Percentiles rank a stretch among this genome's conserved stretches.
These are phyloP conservation scores for Amaranthus palmeri DNA, from an alignment of 148 eudicot genomes.

Conservation along the genomic window DNA sequence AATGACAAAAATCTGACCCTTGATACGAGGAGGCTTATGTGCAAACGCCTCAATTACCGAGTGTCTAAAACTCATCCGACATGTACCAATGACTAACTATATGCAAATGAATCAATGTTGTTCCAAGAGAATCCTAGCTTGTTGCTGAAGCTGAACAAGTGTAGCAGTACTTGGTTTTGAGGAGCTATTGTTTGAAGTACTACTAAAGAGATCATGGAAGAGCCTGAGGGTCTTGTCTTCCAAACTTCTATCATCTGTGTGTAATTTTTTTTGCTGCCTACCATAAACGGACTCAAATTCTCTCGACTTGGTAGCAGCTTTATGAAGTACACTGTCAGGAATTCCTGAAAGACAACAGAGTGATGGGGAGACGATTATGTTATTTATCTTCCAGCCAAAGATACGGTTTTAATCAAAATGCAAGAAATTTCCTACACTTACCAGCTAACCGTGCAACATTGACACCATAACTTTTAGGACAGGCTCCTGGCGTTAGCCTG, in stretches of 20 bases:
- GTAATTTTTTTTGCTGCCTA: constrained; percentile 22
- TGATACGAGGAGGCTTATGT: constrained; percentile 8
- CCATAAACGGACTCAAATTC: constrained; percentile 82
- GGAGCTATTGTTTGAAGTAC: constrained; percentile 16
- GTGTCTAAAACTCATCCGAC: not conserved
- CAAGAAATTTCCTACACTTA: constrained; percentile 11
- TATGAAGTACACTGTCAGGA: constrained; percentile 63
- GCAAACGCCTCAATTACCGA: not conserved
- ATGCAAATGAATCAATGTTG: constrained; percentile 27
- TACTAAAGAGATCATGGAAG: constrained; percentile 33
- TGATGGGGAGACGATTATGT: not conserved
- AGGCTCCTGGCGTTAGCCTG: constrained; percentile 76
- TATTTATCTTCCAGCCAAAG: not conserved
- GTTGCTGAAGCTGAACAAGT: constrained; percentile 52
- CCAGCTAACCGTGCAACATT: constrained; percentile 95
- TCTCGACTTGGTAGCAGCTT: constrained; percentile 72
- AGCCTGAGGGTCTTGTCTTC: constrained; percentile 30
- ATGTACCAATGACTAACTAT: not conserved
- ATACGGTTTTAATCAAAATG: not conserved
- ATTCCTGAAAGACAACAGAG: constrained; percentile 47
- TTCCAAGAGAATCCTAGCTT: constrained; percentile 53
- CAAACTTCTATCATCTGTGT: constrained; percentile 16
- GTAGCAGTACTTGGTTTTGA: constrained; percentile 18
- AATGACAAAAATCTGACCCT: constrained; percentile 24
- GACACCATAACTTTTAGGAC: constrained; percentile 98